Base-by-base conservation (phyloP, 2,329 filamentous ascomycete genomes). In the Paecilomyces variotii region DNA sequence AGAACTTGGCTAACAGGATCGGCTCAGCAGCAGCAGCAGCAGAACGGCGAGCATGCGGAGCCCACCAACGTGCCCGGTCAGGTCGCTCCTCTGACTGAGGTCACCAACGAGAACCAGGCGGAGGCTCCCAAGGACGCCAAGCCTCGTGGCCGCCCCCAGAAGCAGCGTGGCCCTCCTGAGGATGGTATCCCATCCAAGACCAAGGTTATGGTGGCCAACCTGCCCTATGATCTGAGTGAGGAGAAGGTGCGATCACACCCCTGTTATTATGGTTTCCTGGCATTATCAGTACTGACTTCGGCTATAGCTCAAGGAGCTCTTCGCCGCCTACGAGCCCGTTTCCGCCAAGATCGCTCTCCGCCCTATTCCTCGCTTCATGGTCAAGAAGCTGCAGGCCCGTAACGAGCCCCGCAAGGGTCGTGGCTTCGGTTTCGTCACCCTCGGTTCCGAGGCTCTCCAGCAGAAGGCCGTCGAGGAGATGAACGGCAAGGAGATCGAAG, bases 171-270 rank as follows among this genome's bases (percentile, higher is more conserved):
- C 64, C 94, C 94, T 65, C 94, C 94, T 61, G 93, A 96, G 78
- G 93, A 99, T 75, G 94, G 94, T 68, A 90, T 99, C 72, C 88
- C 94, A 66, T 97, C 93, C 79, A 97, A 97, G 88, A 97, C 90
- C 79, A 99, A 99, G 89, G 91, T 99, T 80, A 99, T 99, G 94
- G 94, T 99, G 72, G 94, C 94, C 73, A 99, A 99, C 83, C 86
- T 99, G 63, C 94, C 94, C 56, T 99, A 99, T 74, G 93, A 99
- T 80, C 85, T 97, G 77, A 93, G 88, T 70, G 94, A 99, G 82
- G 92, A 97, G 72, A 95, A 93, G 87, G 93, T 96, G 79, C 66
- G 83, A 64, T 5, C 10, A 2, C 50, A 30, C 14, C n/a, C 30
- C 56, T 14, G 56, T 55, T 45, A 52, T 59, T 50, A 61, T 57